phyloP scores from a whole-genome alignment of 1,284 basidiomycete species.

The Gymnopus androsaceus region DNA sequence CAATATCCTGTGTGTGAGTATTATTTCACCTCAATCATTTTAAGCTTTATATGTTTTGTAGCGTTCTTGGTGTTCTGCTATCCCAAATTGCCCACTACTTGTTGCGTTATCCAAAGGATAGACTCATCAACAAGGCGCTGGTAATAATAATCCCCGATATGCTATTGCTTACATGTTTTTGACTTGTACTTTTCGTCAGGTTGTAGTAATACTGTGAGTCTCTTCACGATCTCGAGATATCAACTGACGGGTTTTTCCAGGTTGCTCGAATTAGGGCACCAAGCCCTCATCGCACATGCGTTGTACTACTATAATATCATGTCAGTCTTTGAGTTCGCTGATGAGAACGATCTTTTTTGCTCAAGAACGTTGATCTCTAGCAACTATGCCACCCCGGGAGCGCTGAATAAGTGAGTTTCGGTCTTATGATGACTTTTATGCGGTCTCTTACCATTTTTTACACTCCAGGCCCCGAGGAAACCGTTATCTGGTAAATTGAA shows the following conservation, averaged over 20 bases:
- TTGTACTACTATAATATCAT: constrained; percentile 10
- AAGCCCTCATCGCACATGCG: constrained; percentile 7
- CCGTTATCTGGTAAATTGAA: not conserved
- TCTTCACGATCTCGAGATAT: not conserved
- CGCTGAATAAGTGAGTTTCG: not conserved
- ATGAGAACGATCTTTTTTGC: not conserved
- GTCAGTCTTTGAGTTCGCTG: not conserved
- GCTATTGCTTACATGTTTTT: not conserved
- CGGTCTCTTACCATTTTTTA: not conserved
- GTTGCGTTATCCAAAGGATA: constrained; percentile 11
- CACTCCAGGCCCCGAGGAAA: not conserved
- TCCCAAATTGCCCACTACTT: constrained; percentile 6
- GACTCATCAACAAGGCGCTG: constrained; percentile 3
- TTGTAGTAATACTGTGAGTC: constrained; percentile 3
- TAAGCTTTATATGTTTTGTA: not conserved
- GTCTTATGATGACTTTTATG: not conserved
- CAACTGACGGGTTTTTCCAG: not conserved
- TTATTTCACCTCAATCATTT: not conserved
- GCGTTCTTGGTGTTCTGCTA: constrained; percentile 5
- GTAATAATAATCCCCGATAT: no score
- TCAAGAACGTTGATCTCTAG: not conserved
- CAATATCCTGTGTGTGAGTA: constrained; percentile 10
- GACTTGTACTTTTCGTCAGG: not conserved
- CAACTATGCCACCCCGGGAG: not conserved
- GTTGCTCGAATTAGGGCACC: constrained; percentile 2